Conservation (phyloP, 139 green algal species). For the Axilococcus clingmanii region DNA sequence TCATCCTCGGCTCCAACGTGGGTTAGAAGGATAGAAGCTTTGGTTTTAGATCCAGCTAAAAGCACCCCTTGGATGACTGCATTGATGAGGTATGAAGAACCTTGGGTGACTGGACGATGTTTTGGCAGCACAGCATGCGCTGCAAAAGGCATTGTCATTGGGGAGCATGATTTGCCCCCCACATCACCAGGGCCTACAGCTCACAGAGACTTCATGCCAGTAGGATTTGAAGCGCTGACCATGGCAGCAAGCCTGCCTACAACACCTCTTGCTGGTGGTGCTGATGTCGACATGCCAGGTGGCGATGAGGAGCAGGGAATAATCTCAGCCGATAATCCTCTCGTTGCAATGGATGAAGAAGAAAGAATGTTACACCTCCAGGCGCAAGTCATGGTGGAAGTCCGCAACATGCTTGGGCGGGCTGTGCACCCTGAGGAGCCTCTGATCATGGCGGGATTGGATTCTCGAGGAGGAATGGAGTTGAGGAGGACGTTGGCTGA, state of each 20-base stretch:
- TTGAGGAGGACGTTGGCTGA: constrained; percentile 66
- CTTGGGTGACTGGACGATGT: neutral
- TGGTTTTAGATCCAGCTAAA: too few relatives aligned
- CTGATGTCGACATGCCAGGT: neutral
- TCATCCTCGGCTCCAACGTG: too few relatives aligned
- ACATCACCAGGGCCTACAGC: constrained; percentile 5
- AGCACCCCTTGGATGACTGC: too few relatives aligned
- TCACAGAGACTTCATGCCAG: too few relatives aligned
- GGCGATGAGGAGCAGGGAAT: too few relatives aligned
- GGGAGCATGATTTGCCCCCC: constrained; percentile 23
- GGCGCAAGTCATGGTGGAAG: constrained; percentile 59
- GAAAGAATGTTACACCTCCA: constrained; percentile 55
- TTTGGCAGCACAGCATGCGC: neutral
- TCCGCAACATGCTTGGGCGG: constrained; percentile 46
- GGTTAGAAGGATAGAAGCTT: too few relatives aligned
- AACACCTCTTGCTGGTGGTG: constrained; percentile 3
- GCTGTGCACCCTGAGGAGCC: constrained; percentile 51
- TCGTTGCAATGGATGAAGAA: constrained; percentile 47
- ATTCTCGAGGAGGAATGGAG: constrained; percentile 76
- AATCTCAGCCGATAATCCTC: constrained; percentile 29
- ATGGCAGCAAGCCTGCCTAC: too few relatives aligned
- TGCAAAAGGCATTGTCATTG: constrained; percentile 7
- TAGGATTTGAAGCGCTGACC: too few relatives aligned
- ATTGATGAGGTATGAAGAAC: too few relatives aligned
- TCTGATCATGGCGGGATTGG: constrained; percentile 37